A percentile compares a stretch with the other conserved stretches of the same genome.
Evolutionary conservation across 2,329 filamentous ascomycete species (phyloP).

Genomic region (Reticulascus tulasneorum): DNA sequence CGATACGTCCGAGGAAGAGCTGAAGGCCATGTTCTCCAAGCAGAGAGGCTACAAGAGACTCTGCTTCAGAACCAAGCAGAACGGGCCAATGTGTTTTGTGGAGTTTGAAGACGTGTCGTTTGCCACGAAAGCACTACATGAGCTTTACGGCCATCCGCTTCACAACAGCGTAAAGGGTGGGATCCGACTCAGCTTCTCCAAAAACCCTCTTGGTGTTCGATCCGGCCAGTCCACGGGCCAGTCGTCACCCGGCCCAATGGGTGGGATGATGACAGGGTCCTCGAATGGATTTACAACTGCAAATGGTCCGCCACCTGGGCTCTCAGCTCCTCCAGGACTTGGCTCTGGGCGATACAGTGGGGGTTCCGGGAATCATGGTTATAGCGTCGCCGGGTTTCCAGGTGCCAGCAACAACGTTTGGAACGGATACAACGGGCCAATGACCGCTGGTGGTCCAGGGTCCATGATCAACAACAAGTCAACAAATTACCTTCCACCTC

Average conservation of each 20-base stretch:
- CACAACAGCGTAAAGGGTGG: conserved; percentile 94
- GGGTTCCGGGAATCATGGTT: conserved; percentile 8
- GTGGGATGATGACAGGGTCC: conserved; percentile 49
- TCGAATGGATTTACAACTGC: conserved; percentile 62
- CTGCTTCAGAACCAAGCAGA: conserved; percentile 90
- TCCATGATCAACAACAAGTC: conserved; percentile 16
- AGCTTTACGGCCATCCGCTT: conserved; percentile 80
- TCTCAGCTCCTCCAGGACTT: conserved; percentile 71
- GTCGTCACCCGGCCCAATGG: conserved; percentile 46
- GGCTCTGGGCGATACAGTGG: conserved; percentile 26
- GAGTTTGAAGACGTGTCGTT: conserved; percentile 94
- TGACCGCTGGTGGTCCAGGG: conserved; percentile 15
- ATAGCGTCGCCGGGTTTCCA: conserved; percentile 14
- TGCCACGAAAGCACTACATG: conserved; percentile 84
- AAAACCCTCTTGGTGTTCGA: conserved; percentile 91
- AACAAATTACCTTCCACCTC: conserved; percentile 23
- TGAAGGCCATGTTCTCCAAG: conserved; percentile 90
- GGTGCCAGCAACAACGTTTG: conserved; percentile 16
- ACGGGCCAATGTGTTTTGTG: conserved; percentile 98
- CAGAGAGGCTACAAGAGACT: conserved; percentile 93
- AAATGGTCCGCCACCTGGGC: conserved; percentile 76
- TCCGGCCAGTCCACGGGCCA: conserved; percentile 61
- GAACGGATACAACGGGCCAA: conserved; percentile 10
- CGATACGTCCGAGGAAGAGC: conserved; percentile 89
- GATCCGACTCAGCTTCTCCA: conserved; percentile 93